A percentile compares a stretch with the other conserved stretches of the same genome.
Conservation (phyloP, 805 yeast genomes). For the Helenozyma baotianmanensis region DNA sequence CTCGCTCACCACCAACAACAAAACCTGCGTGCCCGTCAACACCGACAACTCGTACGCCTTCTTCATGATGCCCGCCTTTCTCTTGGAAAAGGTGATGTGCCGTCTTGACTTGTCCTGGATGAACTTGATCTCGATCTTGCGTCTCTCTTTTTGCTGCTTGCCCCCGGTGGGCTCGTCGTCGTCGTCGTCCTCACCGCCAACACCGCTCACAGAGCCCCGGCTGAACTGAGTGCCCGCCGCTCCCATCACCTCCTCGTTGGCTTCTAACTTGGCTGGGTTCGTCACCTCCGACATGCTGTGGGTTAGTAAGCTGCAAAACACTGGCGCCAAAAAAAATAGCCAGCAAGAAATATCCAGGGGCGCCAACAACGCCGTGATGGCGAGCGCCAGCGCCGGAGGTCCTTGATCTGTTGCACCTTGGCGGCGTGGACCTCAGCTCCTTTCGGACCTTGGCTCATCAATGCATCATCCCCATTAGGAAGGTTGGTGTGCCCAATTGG, state of each 20-base stretch:
- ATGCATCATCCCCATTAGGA: slow-evolving; percentile 18
- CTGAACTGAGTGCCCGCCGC: slow-evolving; percentile 20
- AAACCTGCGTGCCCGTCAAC: slow-evolving; percentile 94
- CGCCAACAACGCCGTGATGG: too few species aligned
- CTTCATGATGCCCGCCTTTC: slow-evolving; percentile 99
- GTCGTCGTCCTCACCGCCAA: slow-evolving; percentile 46
- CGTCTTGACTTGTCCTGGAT: slow-evolving; percentile 97
- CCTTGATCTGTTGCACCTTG: too few species aligned
- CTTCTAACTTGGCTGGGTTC: slow-evolving; percentile 34
- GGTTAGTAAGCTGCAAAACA: too few species aligned
- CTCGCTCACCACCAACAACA: slow-evolving; percentile 90
- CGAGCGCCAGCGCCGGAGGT: too few species aligned
- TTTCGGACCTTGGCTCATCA: slow-evolving; percentile 2
- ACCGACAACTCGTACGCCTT: slow-evolving; percentile 98
- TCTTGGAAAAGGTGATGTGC: slow-evolving; percentile 95
- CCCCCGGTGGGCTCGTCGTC: slow-evolving; percentile 47
- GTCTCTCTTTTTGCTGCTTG: slow-evolving; percentile 50
- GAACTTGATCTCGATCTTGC: slow-evolving; percentile 95
- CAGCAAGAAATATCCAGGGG: too few species aligned
- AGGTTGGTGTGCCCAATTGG: slow-evolving; percentile 18
- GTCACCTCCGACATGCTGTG: slow-evolving; percentile 36
- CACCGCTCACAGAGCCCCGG: slow-evolving; percentile 19
- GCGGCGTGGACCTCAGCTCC: too few species aligned
- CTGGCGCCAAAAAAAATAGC: too few species aligned
- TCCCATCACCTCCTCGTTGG: slow-evolving; percentile 19